Evolutionary conservation across 139 green algal genomes (phyloP).

Genomic region (Mychonastes homosphaera): DNA sequence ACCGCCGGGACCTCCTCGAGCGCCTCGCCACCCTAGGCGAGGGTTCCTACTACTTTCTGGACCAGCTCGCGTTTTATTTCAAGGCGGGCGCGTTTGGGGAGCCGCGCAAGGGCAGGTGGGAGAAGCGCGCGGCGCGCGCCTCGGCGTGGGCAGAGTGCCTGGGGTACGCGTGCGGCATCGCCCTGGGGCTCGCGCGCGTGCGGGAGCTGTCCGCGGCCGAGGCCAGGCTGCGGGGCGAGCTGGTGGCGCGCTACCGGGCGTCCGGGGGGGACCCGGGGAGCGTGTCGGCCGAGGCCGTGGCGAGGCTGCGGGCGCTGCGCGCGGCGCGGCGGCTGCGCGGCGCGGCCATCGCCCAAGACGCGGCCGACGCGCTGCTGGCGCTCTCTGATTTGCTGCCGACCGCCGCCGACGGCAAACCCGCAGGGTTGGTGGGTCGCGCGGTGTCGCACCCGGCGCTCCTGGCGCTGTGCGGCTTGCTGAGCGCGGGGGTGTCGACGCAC

Average conservation of each 20-base stretch:
- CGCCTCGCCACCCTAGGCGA: constrained; percentile 55
- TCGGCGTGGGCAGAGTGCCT: constrained; percentile 58
- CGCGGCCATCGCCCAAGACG: constrained; percentile 59
- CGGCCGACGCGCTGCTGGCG: constrained; percentile 52
- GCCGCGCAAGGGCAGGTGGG: not conserved
- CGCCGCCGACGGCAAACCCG: not conserved
- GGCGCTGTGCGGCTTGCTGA: constrained; percentile 50
- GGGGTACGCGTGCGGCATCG: constrained; percentile 61
- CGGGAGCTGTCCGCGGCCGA: constrained; percentile 35
- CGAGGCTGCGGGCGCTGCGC: constrained; percentile 26
- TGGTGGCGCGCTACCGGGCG: no score
- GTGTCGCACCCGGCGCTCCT: constrained; percentile 32
- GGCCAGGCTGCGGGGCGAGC: constrained; percentile 24
- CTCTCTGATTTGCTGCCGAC: constrained; percentile 50
- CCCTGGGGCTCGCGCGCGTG: constrained; percentile 33
- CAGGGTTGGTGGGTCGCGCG: not conserved
- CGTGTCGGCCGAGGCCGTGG: no score
- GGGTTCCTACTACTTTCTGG: constrained; percentile 72
- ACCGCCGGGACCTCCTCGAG: constrained; percentile 35
- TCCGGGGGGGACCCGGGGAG: no score
- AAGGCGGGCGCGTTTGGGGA: no score
- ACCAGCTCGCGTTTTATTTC: no score
- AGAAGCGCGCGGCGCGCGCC: constrained; percentile 29
- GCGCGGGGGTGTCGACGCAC: constrained; percentile 48
- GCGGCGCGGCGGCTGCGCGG: constrained; percentile 38